These are phyloP conservation scores for Ogataea nonfermentans DNA, from an alignment of 805 yeast species.

Conservation along the genomic window DNA sequence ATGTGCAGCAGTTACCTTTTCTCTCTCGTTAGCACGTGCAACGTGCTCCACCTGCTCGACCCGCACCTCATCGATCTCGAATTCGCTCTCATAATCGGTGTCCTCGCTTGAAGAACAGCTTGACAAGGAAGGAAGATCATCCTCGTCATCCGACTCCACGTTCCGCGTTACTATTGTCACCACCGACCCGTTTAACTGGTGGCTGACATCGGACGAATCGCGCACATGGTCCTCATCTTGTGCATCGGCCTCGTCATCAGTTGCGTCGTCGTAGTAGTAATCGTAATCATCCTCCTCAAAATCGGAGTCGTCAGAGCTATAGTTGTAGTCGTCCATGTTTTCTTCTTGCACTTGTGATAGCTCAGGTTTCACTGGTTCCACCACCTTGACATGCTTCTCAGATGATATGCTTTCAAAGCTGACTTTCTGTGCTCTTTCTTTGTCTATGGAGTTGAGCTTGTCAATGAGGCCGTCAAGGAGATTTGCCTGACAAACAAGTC, in stretches of 20 bases:
- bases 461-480: conserved; percentile 66
- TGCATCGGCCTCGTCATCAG: conserved; percentile 23
- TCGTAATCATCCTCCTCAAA: conserved; percentile 28
- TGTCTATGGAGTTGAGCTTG: conserved; percentile 34
- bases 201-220: conserved; percentile 1
- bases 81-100: conserved; percentile 4
- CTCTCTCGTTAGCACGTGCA: not conserved
- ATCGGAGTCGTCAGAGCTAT: conserved; percentile 32
- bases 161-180: conserved; percentile 1
- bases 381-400: conserved; percentile 23
- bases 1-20: conserved; percentile 2
- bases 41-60: conserved; percentile 5
- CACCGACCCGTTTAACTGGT: conserved; percentile 2
- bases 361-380: conserved; percentile 16
- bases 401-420: conserved; percentile 10
- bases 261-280: conserved; percentile 13
- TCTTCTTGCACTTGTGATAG: conserved; percentile 8
- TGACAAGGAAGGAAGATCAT: conserved; percentile 27
- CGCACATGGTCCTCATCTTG: too few relatives aligned
- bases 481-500: conserved; percentile 68
- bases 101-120: conserved; percentile 30
- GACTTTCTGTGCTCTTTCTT: conserved; percentile 4
- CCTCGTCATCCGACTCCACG: conserved; percentile 14
- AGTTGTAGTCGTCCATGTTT: conserved; percentile 14
- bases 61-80: conserved; percentile 2